Base-by-base conservation (phyloP, 78 protist species). In the Dictyostelium firmibasis region DNA sequence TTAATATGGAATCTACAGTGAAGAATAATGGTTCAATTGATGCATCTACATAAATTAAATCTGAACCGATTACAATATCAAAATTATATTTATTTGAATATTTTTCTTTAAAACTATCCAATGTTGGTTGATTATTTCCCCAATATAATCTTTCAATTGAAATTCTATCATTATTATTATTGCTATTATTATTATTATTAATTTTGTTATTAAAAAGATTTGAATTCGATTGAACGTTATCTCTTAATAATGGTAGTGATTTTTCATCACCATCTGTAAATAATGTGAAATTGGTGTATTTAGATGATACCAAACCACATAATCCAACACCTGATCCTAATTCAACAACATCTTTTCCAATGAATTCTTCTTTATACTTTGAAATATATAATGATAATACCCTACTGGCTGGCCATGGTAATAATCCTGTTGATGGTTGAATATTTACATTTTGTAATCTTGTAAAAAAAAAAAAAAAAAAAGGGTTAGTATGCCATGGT, bases 391-490 rank as follows among this genome's bases (percentile, higher is more conserved):
- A 8, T 47, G 83, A 43, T n/a, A 85, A 27, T n/a, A 88, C 62
- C 13, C 79, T 78, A 25, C 85, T 43, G 20, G 93, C 93, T 33
- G 93, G 93, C 93, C 93, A 88, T n/a, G 86, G 85, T 27, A 88
- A 67, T 44, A 88, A 44, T 31, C 93, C 93, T 29, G 93, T 88
- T n/a, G 86, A 67, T 77, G 93, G 93, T 88, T 88, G 93, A 8
- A 43, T 31, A 79, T 88, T 88, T 44, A 62, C 72, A 88, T 88
- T 88, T 67, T 88, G 93, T 64, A 79, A 43, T 88, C 93, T 88
- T 41, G 2, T 41, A 25, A 25, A 29, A 35, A 14, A 35, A 75
- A 18, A 20, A 16, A 36, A 11, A 18, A 75, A 75, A 75, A 20
- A 36, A 29, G 10, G 3, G 27, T 23, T 0, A 27, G 11, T 27